Percentiles rank a stretch among this genome's conserved stretches.
Evolutionary conservation across 2,329 filamentous ascomycete species (phyloP).

Genomic region (Xylariaceae sp.): DNA sequence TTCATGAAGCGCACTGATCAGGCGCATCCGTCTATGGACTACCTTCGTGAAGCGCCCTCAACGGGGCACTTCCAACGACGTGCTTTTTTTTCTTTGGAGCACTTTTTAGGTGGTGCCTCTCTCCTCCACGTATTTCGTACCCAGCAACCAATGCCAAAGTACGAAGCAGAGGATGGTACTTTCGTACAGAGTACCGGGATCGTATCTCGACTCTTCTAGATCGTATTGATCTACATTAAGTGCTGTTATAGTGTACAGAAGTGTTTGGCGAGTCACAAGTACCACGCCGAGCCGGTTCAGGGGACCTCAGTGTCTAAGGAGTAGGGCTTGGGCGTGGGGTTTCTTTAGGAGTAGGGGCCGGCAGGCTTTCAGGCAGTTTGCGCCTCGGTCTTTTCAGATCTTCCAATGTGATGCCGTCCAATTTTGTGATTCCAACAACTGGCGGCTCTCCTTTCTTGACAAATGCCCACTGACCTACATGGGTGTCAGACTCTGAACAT

Average conservation of each 20-base stretch:
- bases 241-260: constrained; percentile 14
- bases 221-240: constrained; percentile 8
- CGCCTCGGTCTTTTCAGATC: constrained; percentile 76
- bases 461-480: constrained; percentile 76
- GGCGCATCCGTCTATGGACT: too few species aligned
- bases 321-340: constrained; percentile 15
- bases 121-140: neutral
- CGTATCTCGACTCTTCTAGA: neutral
- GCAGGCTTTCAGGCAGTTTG: constrained; percentile 46
- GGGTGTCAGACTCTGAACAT: constrained; percentile 14
- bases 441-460: constrained; percentile 87
- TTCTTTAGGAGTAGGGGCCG: constrained; percentile 17
- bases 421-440: constrained; percentile 86
- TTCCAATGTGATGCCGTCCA: constrained; percentile 77
- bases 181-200: neutral
- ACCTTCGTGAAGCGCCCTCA: too few species aligned
- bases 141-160: neutral
- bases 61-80: too few species aligned
- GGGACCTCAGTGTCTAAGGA: constrained; percentile 23
- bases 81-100: too few species aligned
- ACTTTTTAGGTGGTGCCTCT: neutral
- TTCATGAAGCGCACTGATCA: neutral
- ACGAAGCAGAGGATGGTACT: neutral
- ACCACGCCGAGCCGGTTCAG: constrained; percentile 7
- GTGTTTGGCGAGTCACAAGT: constrained; percentile 3